phyloP scores from a whole-genome alignment of 345 rosid species.

The Euphorbia tirucalli region DNA sequence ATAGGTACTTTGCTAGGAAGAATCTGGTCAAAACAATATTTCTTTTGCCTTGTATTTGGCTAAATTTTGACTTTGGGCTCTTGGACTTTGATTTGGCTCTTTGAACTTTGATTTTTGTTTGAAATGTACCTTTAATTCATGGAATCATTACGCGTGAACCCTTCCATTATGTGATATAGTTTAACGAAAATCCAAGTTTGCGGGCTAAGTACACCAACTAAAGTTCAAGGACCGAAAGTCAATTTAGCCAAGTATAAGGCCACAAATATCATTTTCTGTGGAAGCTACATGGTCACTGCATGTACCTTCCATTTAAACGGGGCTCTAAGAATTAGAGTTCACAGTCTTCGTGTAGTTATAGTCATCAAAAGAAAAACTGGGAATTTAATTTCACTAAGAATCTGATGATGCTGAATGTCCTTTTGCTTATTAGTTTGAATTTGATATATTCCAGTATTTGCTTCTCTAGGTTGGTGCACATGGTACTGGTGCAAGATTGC shows the following conservation, averaged over 20 bases:
- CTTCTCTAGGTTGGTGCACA: conserved; percentile 85
- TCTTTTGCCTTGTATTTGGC: no score
- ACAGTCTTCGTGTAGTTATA: not conserved
- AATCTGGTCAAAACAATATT: not conserved
- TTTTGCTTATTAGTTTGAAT: conserved; percentile 4
- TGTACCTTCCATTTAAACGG: not conserved
- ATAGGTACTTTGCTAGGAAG: not conserved
- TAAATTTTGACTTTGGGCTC: no score
- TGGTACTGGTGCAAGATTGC: conserved; percentile 93
- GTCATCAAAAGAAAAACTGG: not conserved
- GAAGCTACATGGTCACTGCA: not conserved
- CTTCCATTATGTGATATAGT: no score
- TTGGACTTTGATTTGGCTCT: no score
- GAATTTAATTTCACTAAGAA: not conserved
- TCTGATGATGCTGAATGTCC: not conserved
- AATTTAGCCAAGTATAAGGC: no score
- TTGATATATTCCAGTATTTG: not conserved
- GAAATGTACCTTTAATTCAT: no score
- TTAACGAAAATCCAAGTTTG: no score
- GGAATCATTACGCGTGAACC: no score
- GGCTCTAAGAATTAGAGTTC: not conserved
- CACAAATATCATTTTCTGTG: no score
- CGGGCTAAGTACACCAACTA: no score
- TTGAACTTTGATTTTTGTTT: no score
- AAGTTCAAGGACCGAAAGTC: no score